phyloP scores from a whole-genome alignment of 1,284 basidiomycete species.

The Heterobasidion parviporum region DNA sequence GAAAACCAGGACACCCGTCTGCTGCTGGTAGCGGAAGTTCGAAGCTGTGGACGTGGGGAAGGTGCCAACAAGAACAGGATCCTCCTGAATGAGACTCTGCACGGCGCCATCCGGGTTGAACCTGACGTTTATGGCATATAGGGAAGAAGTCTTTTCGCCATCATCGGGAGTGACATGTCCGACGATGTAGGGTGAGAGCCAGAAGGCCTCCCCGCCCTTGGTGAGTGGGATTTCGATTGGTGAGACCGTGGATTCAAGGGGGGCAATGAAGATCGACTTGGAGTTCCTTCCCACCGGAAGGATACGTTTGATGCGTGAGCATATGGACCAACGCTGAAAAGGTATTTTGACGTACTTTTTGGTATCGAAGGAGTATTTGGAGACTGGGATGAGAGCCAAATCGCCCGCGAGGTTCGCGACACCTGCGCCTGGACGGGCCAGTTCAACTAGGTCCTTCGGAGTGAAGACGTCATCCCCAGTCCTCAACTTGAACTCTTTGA shows the following conservation, averaged over 20 bases:
- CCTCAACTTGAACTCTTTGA: conserved; percentile 43
- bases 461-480: conserved; percentile 52
- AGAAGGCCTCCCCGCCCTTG: conserved; percentile 66
- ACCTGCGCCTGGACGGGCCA: conserved; percentile 63
- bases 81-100: conserved; percentile 21
- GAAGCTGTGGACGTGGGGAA: conserved; percentile 59
- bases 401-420: conserved; percentile 59
- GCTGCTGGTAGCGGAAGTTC: conserved; percentile 60
- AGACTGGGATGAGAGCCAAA: conserved; percentile 59
- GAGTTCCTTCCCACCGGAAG: conserved; percentile 41
- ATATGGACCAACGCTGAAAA: not conserved
- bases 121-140: conserved; percentile 51
- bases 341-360: conserved; percentile 52
- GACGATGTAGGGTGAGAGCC: conserved; percentile 63
- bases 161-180: conserved; percentile 52
- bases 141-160: conserved; percentile 39
- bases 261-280: conserved; percentile 56
- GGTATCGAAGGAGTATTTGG: conserved; percentile 59
- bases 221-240: conserved; percentile 47
- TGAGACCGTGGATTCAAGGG: conserved; percentile 40
- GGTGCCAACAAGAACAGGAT: conserved; percentile 26
- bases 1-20: conserved; percentile 55
- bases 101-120: conserved; percentile 22
- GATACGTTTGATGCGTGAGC: not conserved
- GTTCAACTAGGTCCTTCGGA: conserved; percentile 63